Conservation (phyloP, 805 yeast species). For the Lipomyces yamadae region DNA sequence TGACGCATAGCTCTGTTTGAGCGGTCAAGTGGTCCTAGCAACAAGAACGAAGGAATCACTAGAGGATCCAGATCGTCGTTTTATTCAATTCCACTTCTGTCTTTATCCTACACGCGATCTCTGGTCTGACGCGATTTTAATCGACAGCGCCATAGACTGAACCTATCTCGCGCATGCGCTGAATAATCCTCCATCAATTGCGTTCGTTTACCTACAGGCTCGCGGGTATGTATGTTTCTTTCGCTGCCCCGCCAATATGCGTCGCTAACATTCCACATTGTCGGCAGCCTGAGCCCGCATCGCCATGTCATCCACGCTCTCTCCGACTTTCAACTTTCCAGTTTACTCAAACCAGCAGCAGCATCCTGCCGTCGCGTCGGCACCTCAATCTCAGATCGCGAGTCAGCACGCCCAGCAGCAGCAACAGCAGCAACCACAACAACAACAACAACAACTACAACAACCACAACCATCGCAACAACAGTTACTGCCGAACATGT, state of each 20-base stretch:
- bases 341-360: conserved; percentile 7
- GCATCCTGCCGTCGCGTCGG: not conserved
- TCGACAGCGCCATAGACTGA: too few relatives aligned
- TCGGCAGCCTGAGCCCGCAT: not conserved
- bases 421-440: conserved; percentile 11
- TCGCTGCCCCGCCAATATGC: not conserved
- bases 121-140: too few relatives aligned
- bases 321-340: not conserved
- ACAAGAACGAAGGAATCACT: not conserved
- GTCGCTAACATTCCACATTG: not conserved
- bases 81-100: not conserved
- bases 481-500: conserved; percentile 8
- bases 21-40: not conserved
- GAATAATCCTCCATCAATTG: not conserved
- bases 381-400: not conserved
- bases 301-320: conserved; percentile 10
- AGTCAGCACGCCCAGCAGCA: not conserved
- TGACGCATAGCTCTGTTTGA: not conserved
- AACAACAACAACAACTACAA: conserved; percentile 4
- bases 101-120: too few relatives aligned
- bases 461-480: conserved; percentile 14
- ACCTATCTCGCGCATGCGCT: too few relatives aligned
- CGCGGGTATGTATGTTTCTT: not conserved
- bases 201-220: not conserved
- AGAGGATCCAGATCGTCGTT: not conserved